Base-by-base conservation (phyloP, 192 early-diverging fungal genomes). In the Backusella macrospora region DNA sequence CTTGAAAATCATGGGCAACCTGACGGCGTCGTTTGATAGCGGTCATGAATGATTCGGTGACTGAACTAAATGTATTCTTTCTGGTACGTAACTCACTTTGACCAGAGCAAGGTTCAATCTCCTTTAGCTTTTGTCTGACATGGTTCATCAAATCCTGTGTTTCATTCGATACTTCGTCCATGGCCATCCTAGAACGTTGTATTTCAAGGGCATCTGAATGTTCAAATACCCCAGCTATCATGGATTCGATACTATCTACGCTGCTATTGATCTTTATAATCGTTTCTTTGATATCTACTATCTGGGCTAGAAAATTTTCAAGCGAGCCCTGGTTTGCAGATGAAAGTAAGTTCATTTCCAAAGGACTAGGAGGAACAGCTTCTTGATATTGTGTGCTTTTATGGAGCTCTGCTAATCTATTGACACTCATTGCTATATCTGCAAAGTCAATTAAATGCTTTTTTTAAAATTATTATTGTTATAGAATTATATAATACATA, bases 331-430 rank as follows among this genome's bases (percentile, higher is more conserved):
- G 68, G 6, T 62, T 47, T n/a, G 79, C 44, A 7, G 75, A 47
- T 34, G 77, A 62, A 8, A 81, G 73, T 45, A 76, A 70, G 8
- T 76, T 63, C 80, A 81, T 81, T 42, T 81, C 80, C 18, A 59
- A 5, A 59, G 52, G 52, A 16, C 67, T 59, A 12, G 26, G 23
- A 4, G 45, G 48, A 34, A 15, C 40, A 18, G 18, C 15, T 48
- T 34, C 21, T 59, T 23, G 52, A 5, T 59, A 23, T 5, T 44
- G 73, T 39, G 23, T 45, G 16, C 18, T 38, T 14, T 37, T 46
- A 13, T 62, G 62, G 6, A 74, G 73, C 6, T 74, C 73, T 38
- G 73, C 73, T 40, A 74, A 65, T 40, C 75, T 40, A 29, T 76
- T 68, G 7, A 76, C 75, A 13, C 42, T 76, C 75, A 76, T 76